Evolutionary conservation across 2,329 filamentous ascomycete species (phyloP).

Genomic region (Paracoccidioides brasiliensis): DNA sequence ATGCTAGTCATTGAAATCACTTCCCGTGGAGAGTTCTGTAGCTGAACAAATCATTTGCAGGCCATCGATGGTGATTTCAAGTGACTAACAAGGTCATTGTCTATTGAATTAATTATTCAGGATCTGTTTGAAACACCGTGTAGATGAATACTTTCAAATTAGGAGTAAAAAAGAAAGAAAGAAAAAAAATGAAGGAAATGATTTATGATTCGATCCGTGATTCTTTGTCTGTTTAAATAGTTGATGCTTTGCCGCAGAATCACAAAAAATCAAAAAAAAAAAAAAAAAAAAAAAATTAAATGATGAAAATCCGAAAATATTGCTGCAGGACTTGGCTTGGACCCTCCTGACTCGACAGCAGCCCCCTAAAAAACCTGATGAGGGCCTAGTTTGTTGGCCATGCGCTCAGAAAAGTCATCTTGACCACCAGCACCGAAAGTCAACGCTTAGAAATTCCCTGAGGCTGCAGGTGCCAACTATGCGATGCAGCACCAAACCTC

Average conservation of each 20-base stretch:
- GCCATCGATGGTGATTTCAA: too few species aligned
- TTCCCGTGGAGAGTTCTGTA: background rate
- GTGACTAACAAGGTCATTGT: too few species aligned
- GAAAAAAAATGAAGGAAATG: background rate
- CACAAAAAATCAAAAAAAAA: background rate
- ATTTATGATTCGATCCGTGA: background rate
- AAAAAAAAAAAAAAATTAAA: background rate
- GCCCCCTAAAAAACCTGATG: too few species aligned
- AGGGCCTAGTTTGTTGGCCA: too few species aligned
- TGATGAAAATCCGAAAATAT: background rate
- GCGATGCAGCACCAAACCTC: background rate
- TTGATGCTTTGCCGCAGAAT: too few species aligned
- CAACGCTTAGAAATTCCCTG: background rate
- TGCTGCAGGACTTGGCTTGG: conserved; percentile 1
- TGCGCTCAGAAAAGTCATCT: background rate
- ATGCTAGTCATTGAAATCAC: background rate
- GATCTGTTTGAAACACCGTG: too few species aligned
- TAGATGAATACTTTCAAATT: too few species aligned
- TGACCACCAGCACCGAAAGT: background rate
- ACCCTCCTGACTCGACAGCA: background rate
- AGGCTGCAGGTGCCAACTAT: background rate
- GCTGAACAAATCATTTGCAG: background rate
- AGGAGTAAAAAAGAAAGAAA: background rate
- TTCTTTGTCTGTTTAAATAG: too few species aligned
- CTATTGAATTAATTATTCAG: too few species aligned